Conservation (phyloP, 1,139 yeast species). For the Nematodospora anomalae region DNA sequence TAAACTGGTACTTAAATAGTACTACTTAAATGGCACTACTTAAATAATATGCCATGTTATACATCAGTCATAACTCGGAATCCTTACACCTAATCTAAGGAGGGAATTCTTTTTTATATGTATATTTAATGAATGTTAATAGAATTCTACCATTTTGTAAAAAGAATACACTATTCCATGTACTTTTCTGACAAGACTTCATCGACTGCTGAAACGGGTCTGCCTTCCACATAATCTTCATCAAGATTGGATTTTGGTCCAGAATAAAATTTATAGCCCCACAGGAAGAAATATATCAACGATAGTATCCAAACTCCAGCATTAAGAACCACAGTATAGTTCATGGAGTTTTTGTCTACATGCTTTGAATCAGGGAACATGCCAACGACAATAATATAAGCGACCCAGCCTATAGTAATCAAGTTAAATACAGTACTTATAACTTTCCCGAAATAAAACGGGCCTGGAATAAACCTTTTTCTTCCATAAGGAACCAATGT, state of each 20-base stretch:
- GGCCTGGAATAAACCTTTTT: constrained; percentile 57
- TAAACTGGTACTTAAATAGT: no score
- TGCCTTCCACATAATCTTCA: constrained; percentile 8
- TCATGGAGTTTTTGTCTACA: constrained; percentile 34
- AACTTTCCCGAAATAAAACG: constrained; percentile 56
- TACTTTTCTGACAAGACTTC: constrained; percentile 5
- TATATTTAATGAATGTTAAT: no score
- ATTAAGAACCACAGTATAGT: constrained; percentile 37
- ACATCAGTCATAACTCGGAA: no score
- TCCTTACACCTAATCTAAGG: no score
- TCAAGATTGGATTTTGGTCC: constrained; percentile 40
- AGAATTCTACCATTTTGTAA: no score
- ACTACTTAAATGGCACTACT: no score
- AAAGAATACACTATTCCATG: no score
- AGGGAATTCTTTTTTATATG: no score
- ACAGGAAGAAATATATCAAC: constrained; percentile 26
- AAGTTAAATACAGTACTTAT: constrained; percentile 37
- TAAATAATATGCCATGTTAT: no score
- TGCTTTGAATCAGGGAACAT: constrained; percentile 39
- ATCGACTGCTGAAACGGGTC: constrained; percentile 1
- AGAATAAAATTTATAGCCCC: constrained; percentile 29
- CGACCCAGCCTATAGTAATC: constrained; percentile 27
- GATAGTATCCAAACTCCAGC: constrained; percentile 38
- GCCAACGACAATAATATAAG: constrained; percentile 33
- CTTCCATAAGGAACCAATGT: constrained; percentile 41